phyloP scores from a whole-genome alignment of 768 basidiomycete species.

The Brasilioporus rufonigricans region DNA sequence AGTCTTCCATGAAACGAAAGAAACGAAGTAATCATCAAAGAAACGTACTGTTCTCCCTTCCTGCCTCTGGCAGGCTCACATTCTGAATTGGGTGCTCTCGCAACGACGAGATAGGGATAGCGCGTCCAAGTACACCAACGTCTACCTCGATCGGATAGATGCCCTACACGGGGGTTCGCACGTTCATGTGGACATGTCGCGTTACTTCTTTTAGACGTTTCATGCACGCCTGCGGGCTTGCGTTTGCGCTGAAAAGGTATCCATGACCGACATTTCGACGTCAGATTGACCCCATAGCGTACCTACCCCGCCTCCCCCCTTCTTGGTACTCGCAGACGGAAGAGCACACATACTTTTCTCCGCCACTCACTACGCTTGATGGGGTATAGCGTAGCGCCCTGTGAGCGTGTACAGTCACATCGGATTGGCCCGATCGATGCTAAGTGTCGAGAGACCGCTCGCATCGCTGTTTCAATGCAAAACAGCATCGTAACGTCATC shows the following conservation, averaged over 20 bases:
- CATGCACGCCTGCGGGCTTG: background rate
- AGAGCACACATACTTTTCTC: background rate
- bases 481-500: no score
- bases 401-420: no score
- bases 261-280: background rate
- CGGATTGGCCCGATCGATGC: background rate
- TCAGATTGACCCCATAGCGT: background rate
- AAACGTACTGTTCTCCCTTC: background rate
- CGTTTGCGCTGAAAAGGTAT: background rate
- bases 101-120: background rate
- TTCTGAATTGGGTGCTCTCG: background rate
- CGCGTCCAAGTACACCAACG: background rate
- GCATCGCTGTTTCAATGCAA: background rate
- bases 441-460: background rate
- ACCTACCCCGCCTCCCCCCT: background rate
- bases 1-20: slow-evolving; percentile 1
- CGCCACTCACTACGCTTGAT: no score
- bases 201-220: background rate
- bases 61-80: background rate
- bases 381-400: no score
- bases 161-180: background rate
- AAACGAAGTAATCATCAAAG: background rate
- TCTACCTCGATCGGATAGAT: no score
- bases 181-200: background rate
- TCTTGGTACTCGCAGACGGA: no score